phyloP scores from a whole-genome alignment of 495 filamentous ascomycete genomes.

The Neurospora intermedia region DNA sequence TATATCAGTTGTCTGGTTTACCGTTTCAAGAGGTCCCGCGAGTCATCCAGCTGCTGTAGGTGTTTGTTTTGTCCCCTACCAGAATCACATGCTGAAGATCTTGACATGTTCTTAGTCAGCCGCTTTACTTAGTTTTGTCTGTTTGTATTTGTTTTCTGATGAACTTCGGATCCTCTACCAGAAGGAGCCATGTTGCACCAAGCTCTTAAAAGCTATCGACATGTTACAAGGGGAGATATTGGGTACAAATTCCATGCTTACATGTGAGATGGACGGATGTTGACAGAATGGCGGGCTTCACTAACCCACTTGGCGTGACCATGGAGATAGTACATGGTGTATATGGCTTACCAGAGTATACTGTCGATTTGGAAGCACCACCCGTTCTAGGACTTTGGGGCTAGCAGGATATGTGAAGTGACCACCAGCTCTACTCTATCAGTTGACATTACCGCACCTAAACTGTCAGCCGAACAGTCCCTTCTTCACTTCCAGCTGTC shows the following conservation, averaged over 20 bases:
- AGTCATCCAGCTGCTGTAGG: neutral
- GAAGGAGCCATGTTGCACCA: neutral
- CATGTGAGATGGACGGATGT: neutral
- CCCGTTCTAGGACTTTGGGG: neutral
- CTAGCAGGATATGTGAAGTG: neutral
- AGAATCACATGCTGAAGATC: neutral
- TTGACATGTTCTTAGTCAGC: neutral
- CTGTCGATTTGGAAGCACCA: neutral
- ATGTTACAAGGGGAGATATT: neutral
- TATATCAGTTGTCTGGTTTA: neutral
- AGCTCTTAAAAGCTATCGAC: neutral
- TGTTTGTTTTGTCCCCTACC: neutral
- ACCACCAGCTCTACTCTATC: neutral
- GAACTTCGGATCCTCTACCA: neutral
- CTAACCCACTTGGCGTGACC: neutral
- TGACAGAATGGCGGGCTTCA: neutral
- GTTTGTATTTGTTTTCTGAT: neutral
- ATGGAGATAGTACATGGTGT: neutral
- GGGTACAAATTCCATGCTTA: neutral
- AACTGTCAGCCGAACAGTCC: neutral
- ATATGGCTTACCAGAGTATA: neutral
- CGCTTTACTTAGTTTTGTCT: neutral
- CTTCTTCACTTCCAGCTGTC: neutral
- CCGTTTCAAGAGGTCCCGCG: neutral
- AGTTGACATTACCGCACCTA: neutral